phyloP scores from a whole-genome alignment of 345 rosid genomes.

The Hypericum androsaemum region DNA sequence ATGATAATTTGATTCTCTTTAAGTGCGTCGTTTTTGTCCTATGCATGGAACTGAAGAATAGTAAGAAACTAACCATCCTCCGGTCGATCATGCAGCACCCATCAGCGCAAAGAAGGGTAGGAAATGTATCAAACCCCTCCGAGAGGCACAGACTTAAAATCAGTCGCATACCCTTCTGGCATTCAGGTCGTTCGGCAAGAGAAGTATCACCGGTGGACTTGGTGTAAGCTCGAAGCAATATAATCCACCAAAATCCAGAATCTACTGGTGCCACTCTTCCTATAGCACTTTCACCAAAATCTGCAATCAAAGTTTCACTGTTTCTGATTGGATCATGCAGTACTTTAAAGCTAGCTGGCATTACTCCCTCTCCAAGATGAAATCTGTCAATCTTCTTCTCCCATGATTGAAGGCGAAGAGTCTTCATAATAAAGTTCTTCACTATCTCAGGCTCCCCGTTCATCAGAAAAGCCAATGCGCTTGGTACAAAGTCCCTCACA shows the following conservation, averaged over 20 bases:
- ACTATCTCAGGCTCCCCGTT: slow-evolving; percentile 79
- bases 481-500: slow-evolving; percentile 89
- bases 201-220: slow-evolving; percentile 82
- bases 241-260: slow-evolving; percentile 98
- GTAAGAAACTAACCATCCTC: slow-evolving; percentile 65
- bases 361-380: slow-evolving; percentile 95
- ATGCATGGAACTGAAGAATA: not conserved
- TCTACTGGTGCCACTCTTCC: slow-evolving; percentile 98
- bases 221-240: slow-evolving; percentile 82
- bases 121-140: slow-evolving; percentile 95
- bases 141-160: slow-evolving; percentile 80
- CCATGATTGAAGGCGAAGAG: slow-evolving; percentile 92
- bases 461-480: slow-evolving; percentile 85
- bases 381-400: slow-evolving; percentile 96
- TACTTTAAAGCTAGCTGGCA: slow-evolving; percentile 98
- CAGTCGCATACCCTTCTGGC: slow-evolving; percentile 95
- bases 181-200: slow-evolving; percentile 79
- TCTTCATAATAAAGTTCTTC: slow-evolving; percentile 78
- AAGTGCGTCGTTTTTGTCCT: no score
- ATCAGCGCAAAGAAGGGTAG: slow-evolving; percentile 93
- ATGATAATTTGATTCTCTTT: no score
- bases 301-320: slow-evolving; percentile 70
- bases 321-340: slow-evolving; percentile 84
- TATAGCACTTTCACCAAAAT: slow-evolving; percentile 95
- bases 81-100: slow-evolving; percentile 99